A percentile compares a stretch with the other conserved stretches of the same genome.
Conservation (phyloP, 2,329 filamentous ascomycete species). For the Diaporthe sp. region DNA sequence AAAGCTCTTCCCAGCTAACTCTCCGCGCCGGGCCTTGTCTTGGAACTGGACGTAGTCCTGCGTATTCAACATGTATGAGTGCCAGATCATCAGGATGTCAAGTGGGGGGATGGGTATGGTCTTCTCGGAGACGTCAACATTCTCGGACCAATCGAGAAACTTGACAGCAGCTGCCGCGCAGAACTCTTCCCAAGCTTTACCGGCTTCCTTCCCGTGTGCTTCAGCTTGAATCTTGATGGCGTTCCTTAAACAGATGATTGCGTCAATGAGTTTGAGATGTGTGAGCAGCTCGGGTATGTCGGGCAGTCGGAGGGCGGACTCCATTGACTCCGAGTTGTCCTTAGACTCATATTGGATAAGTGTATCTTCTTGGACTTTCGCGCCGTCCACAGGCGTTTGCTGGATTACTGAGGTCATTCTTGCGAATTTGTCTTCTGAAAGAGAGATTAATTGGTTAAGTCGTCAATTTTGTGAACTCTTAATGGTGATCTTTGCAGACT, state of each 20-base stretch:
- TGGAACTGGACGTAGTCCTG: not conserved
- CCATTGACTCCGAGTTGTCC: not conserved
- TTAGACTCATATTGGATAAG: too few relatives aligned
- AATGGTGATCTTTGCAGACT: not conserved
- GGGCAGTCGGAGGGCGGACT: not conserved
- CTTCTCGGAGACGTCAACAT: conserved; percentile 6
- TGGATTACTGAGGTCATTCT: not conserved
- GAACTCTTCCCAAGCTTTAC: not conserved
- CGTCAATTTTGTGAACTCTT: not conserved
- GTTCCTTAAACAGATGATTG: not conserved
- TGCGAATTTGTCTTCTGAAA: fast-evolving
- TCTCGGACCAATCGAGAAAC: conserved; percentile 9
- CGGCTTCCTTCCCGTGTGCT: not conserved
- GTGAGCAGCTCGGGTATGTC: not conserved
- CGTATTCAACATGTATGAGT: conserved; percentile 27
- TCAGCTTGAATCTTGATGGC: not conserved
- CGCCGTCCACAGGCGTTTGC: not conserved
- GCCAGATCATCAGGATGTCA: conserved; percentile 22
- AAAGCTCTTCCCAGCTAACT: conserved; percentile 4
- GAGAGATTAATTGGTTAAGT: not conserved
- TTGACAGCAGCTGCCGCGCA: conserved; percentile 2
- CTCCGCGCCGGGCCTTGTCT: not conserved
- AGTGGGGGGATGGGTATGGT: not conserved
- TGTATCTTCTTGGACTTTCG: not conserved
- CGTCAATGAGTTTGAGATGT: conserved; percentile 9